These are phyloP conservation scores for Closterium sp. DNA, from an alignment of 139 green algal species.

Conservation along the genomic window DNA sequence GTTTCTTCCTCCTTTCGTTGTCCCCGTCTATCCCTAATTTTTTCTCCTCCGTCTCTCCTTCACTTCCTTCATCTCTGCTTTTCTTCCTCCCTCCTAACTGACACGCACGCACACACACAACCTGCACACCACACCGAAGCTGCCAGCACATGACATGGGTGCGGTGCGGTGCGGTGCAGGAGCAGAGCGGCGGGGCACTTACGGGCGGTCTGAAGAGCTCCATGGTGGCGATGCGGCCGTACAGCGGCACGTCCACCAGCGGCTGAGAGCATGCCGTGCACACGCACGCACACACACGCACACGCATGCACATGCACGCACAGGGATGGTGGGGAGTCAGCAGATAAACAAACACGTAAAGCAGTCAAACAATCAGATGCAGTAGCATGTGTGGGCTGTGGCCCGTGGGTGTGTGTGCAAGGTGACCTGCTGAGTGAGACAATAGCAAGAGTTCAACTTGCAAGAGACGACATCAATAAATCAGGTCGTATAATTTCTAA, in stretches of 20 bases:
- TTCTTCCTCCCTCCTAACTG: not conserved
- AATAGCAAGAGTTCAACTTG: no score
- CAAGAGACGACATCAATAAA: not conserved
- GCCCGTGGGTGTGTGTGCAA: no score
- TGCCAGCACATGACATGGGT: no score
- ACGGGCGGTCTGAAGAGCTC: slow-evolving; percentile 78
- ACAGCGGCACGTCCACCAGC: slow-evolving; percentile 86
- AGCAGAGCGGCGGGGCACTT: not conserved
- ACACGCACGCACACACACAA: no score
- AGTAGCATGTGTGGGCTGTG: not conserved
- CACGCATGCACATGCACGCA: no score
- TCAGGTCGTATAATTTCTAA: no score
- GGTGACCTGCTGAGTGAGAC: no score
- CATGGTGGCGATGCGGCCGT: slow-evolving; percentile 82
- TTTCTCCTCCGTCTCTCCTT: not conserved
- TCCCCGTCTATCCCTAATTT: not conserved
- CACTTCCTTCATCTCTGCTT: not conserved
- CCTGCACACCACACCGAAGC: no score
- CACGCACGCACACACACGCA: not conserved
- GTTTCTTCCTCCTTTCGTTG: not conserved
- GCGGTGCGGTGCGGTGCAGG: no score
- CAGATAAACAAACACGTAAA: no score
- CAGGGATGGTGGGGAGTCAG: no score
- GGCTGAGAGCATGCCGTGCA: slow-evolving; percentile 59
- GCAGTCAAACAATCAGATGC: not conserved